Evolutionary conservation across 441 rosid genomes (phyloP), one percentile per base, ranked within the genome.

Genomic region (Populus tomentosa): DNA sequence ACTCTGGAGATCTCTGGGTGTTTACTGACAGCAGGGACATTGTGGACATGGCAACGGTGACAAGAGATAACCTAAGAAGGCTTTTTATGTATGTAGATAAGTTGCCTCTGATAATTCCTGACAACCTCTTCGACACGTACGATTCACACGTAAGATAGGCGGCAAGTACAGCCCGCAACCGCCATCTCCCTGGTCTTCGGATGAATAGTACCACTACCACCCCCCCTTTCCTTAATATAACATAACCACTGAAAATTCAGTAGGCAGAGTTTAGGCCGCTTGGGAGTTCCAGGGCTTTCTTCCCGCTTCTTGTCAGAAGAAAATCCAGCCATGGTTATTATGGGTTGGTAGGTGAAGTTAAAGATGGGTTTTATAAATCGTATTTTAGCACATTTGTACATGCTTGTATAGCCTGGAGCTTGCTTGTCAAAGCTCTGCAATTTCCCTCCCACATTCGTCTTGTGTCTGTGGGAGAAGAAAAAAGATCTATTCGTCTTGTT

Each of bases 1-100:
- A 89, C 79, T 90, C 94, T 0, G 87, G 88, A 20, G 94, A 90
- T 75, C 88, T 90, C 35, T 90, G 94, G 94, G 79, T 88, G 16
- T 84, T 75, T 18, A 84, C 85, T 1, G 90, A 87, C 78, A 75
- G 86, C 83, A 81, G 79, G 77, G 92, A 88, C 67, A 78, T 85
- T 32, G 81, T 87, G 2, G 94, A 90, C 83, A 77, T 79, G 84
- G 87, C 83, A 40, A 87, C 90, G 0, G 84, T 90, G 73, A 80
- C 83, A 0, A 78, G 87, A 78, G 94, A 90, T 86, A 88, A 90
- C 77, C 89, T 87, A 1, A 79, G 86, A 72, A 85, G 92, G 78
- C 86, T 90, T 42, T 90, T 88, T 75, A 66, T 83, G 78, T 90
- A 87, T 46, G 81, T 90, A 79, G 94, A 90, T 75, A 90, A 87